A percentile compares a stretch with the other conserved stretches of the same genome.
phyloP scores from a whole-genome alignment of 352 stramenopile genomes.

The Phytophthora fragariaefolia region DNA sequence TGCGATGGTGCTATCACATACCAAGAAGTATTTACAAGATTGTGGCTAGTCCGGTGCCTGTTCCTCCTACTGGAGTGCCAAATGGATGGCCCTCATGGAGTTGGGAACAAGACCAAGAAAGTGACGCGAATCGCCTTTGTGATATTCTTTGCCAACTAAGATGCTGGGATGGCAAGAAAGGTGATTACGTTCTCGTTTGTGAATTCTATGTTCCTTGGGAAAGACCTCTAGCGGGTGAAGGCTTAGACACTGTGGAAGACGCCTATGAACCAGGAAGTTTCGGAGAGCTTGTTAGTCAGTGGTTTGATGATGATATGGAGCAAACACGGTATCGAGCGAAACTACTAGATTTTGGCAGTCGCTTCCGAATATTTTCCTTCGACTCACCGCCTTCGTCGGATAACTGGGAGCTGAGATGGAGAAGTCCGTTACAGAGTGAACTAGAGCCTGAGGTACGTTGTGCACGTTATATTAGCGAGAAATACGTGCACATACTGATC shows the following conservation, averaged over 20 bases:
- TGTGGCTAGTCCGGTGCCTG: constrained; percentile 58
- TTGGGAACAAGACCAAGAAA: constrained; percentile 41
- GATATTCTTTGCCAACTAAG: constrained; percentile 80
- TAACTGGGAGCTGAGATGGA: constrained; percentile 85
- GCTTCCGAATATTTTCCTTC: constrained; percentile 42
- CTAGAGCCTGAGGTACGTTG: constrained; percentile 55
- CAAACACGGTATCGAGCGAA: constrained; percentile 50
- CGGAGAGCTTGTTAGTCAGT: constrained; percentile 71
- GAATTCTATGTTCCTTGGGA: constrained; percentile 87
- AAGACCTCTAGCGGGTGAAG: constrained; percentile 9
- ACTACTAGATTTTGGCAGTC: constrained; percentile 49
- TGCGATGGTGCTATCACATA: constrained; percentile 85
- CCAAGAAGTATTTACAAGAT: constrained; percentile 64
- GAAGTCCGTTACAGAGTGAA: constrained; percentile 64
- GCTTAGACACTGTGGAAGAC: constrained; percentile 22
- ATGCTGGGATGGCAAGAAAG: constrained; percentile 66
- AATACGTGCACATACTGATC: constrained; percentile 1
- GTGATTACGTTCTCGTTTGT: constrained; percentile 55
- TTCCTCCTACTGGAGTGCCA: constrained; percentile 64
- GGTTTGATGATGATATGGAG: constrained; percentile 75
- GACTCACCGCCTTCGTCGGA: constrained; percentile 49
- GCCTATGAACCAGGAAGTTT: constrained; percentile 62
- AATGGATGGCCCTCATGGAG: constrained; percentile 69
- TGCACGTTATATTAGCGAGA: background rate
- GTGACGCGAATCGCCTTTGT: constrained; percentile 45